phyloP scores from a whole-genome alignment of 2,329 filamentous ascomycete genomes.

The Xylariaceae sp. region DNA sequence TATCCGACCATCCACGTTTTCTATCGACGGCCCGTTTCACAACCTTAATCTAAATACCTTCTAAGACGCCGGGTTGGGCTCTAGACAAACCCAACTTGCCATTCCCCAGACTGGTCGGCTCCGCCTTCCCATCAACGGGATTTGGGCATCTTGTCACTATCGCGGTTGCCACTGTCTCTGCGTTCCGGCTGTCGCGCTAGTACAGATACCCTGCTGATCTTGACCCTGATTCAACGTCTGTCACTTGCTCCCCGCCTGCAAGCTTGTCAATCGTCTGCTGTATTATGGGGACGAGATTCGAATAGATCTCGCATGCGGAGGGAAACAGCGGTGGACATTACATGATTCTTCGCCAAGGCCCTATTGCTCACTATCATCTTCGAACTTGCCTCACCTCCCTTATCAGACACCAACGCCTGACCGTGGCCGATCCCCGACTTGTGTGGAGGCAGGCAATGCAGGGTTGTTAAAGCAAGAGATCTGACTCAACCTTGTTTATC shows the following conservation, averaged over 20 bases:
- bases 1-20: too few relatives aligned
- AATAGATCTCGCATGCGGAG: neutral
- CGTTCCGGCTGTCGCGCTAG: conserved; percentile 7
- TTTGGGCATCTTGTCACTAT: neutral
- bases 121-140: too few relatives aligned
- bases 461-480: too few relatives aligned
- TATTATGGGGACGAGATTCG: neutral
- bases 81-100: too few relatives aligned
- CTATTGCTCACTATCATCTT: neutral
- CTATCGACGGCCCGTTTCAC: neutral
- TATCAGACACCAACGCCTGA: too few relatives aligned
- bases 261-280: neutral
- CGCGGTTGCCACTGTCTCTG: neutral
- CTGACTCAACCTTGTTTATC: too few relatives aligned
- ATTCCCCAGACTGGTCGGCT: too few relatives aligned
- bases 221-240: conserved; percentile 4
- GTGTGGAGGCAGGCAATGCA: too few relatives aligned
- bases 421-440: too few relatives aligned
- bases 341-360: neutral
- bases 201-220: neutral
- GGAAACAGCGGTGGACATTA: conserved; percentile 1
- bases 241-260: conserved; percentile 5
- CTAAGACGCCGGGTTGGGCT: too few relatives aligned
- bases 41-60: too few relatives aligned
- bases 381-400: neutral